Evolutionary conservation across 2,329 filamentous ascomycete species (phyloP).

Genomic region (Podosphaera fusca): DNA sequence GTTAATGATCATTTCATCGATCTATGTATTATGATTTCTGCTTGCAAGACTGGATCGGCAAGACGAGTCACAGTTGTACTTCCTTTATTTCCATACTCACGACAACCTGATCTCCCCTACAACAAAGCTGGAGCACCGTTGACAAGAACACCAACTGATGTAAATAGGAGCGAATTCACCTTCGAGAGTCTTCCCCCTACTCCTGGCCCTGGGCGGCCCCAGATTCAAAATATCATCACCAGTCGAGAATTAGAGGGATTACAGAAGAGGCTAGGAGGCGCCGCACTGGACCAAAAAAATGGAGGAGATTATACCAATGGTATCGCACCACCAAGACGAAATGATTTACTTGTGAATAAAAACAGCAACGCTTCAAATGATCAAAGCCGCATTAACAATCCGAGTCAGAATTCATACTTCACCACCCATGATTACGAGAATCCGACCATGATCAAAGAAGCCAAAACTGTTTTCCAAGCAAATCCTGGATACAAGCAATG

Average conservation of each 20-base stretch:
- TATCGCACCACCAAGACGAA: conserved; percentile 15
- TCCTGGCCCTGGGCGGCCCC: conserved; percentile 47
- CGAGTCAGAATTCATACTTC: conserved; percentile 16
- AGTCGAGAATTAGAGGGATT: conserved; percentile 43
- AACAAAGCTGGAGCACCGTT: conserved; percentile 86
- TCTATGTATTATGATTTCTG: conserved; percentile 93
- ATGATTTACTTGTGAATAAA: conserved; percentile 16
- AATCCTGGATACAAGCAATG: conserved; percentile 94
- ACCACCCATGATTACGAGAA: conserved; percentile 44
- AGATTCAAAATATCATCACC: conserved; percentile 32
- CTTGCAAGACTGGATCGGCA: conserved; percentile 84
- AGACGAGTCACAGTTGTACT: conserved; percentile 83
- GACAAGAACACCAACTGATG: conserved; percentile 35
- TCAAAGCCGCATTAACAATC: background rate
- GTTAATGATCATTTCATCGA: conserved; percentile 96
- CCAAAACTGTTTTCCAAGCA: conserved; percentile 43
- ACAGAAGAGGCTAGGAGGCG: conserved; percentile 49
- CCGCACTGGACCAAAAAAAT: conserved; percentile 35
- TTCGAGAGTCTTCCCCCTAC: conserved; percentile 86
- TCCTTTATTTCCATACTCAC: conserved; percentile 87
- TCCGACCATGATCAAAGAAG: conserved; percentile 26
- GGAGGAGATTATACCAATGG: conserved; percentile 14
- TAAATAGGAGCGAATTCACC: conserved; percentile 42
- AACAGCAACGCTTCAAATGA: conserved; percentile 17
- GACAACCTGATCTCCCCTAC: conserved; percentile 90